These are phyloP conservation scores for Blepharisma stoltei DNA, from an alignment of 73 alveolate species.

Conservation along the genomic window DNA sequence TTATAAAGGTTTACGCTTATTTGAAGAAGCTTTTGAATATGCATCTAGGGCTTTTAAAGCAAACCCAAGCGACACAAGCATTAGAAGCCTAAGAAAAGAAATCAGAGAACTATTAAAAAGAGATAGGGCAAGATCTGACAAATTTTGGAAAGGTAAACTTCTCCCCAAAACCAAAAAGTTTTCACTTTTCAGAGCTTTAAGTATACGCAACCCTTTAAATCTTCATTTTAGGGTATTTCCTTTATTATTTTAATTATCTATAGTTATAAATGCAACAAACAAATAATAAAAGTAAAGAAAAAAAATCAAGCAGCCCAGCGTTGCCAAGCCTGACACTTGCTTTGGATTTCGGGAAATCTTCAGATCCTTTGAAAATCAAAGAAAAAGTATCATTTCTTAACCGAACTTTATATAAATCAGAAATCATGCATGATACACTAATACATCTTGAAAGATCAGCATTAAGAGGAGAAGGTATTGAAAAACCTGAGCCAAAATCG, in stretches of 20 bases:
- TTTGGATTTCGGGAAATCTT: too few relatives aligned
- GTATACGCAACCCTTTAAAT: background rate
- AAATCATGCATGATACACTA: too few relatives aligned
- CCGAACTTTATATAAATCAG: too few relatives aligned
- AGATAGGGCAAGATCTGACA: background rate
- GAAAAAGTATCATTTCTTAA: too few relatives aligned
- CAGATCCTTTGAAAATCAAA: too few relatives aligned
- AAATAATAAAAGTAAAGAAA: too few relatives aligned
- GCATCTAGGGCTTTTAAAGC: background rate
- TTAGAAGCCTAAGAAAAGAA: background rate
- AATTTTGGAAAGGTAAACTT: slow-evolving; percentile 22
- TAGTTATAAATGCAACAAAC: background rate
- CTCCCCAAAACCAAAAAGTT: background rate
- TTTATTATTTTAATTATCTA: background rate
- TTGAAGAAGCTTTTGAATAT: background rate
- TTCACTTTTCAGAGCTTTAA: background rate
- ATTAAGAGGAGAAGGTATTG: too few relatives aligned
- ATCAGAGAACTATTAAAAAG: background rate
- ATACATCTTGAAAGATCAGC: too few relatives aligned
- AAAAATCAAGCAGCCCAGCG: too few relatives aligned
- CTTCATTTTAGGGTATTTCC: slow-evolving; percentile 24
- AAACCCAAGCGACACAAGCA: background rate
- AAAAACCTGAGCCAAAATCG: too few relatives aligned
- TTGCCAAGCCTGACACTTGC: too few relatives aligned
- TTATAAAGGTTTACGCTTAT: background rate